phyloP scores from a whole-genome alignment of 257 asterid genomes.

The Solanum pinnatisectum region DNA sequence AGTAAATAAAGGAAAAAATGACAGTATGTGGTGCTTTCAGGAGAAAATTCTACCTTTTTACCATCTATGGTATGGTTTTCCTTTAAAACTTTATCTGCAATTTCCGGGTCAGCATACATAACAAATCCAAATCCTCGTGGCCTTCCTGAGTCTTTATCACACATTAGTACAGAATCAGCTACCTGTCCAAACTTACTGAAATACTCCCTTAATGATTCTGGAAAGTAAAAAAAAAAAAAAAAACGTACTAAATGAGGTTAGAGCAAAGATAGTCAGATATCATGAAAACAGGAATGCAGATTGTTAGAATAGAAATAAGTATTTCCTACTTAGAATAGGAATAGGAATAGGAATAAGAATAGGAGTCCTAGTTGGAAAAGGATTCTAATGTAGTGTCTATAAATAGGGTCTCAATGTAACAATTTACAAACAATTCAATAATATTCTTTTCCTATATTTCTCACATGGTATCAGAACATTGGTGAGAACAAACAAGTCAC shows the following conservation, averaged over 20 bases:
- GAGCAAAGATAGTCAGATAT: not conserved
- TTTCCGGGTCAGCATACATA: constrained; percentile 68
- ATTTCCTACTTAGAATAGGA: too few species aligned
- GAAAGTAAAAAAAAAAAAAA: constrained; percentile 6
- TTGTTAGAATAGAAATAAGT: too few species aligned
- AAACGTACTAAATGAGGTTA: constrained; percentile 4
- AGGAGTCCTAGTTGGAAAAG: too few species aligned
- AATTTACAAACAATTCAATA: too few species aligned
- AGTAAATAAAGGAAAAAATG: not conserved
- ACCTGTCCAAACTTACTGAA: constrained; percentile 83
- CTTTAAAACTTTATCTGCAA: constrained; percentile 70
- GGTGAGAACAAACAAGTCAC: too few species aligned
- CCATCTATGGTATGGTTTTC: constrained; percentile 85
- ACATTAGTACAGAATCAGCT: constrained; percentile 76
- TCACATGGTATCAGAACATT: too few species aligned
- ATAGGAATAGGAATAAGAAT: too few species aligned
- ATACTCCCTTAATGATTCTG: constrained; percentile 75
- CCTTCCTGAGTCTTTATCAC: constrained; percentile 55
- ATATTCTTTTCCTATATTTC: too few species aligned
- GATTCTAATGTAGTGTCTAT: too few species aligned
- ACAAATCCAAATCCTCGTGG: constrained; percentile 93
- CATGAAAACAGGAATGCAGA: not conserved
- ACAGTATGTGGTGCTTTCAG: not conserved
- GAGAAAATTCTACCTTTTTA: constrained; percentile 46
- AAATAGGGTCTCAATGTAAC: too few species aligned